Conservation (phyloP, 495 filamentous ascomycete species). For the Lasiosphaeris hirsuta region DNA sequence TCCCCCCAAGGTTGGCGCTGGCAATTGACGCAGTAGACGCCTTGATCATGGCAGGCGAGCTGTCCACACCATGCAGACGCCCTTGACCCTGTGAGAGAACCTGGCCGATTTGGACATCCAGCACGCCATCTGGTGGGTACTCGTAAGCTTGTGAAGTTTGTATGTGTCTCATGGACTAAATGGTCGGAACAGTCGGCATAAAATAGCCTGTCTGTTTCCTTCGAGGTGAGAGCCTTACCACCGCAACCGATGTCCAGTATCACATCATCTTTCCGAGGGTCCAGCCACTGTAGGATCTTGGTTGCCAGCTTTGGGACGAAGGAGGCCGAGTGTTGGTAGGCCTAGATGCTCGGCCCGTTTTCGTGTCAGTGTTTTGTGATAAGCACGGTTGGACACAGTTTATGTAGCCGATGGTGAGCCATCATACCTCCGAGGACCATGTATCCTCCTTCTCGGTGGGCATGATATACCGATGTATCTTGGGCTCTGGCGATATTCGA, state of each 20-base stretch:
- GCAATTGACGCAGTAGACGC: conserved; percentile 40
- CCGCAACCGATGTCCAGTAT: conserved; percentile 77
- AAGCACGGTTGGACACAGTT: background rate
- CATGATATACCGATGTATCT: conserved; percentile 20
- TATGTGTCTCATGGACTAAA: background rate
- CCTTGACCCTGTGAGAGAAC: conserved; percentile 37
- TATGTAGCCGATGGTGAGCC: background rate
- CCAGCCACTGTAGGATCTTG: conserved; percentile 62
- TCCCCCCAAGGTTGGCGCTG: conserved; percentile 17
- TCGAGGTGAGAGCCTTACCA: conserved; percentile 33
- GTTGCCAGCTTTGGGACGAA: conserved; percentile 69
- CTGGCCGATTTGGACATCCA: conserved; percentile 54
- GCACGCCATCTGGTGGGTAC: conserved; percentile 53
- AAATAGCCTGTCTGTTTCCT: no score
- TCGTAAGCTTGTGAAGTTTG: background rate
- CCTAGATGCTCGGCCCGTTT: conserved; percentile 31
- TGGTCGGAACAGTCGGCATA: no score
- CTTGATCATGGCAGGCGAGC: conserved; percentile 62
- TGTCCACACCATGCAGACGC: conserved; percentile 61
- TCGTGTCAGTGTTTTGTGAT: conserved; percentile 3
- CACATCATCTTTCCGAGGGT: conserved; percentile 55
- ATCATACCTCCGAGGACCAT: conserved; percentile 56
- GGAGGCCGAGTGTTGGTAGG: conserved; percentile 62
- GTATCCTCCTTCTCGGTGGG: conserved; percentile 44
- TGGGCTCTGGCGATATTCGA: background rate